Base-by-base conservation (phyloP, 1,284 basidiomycete species). In the Kalmanozyma brasiliensis region DNA sequence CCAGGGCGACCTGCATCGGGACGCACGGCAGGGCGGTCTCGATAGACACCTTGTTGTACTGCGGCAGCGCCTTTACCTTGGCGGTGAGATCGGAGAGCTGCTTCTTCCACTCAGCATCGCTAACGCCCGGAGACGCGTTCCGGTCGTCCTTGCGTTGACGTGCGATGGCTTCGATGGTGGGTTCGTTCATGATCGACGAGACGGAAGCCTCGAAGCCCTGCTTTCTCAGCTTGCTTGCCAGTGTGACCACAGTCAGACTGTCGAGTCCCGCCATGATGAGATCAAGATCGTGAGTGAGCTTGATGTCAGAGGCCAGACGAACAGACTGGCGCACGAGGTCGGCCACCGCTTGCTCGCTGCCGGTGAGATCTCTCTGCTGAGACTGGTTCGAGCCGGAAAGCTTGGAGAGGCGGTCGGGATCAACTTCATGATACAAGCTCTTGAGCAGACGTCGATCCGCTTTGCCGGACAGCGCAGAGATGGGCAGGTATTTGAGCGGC, bases 181-280 rank as follows among this genome's bases (percentile, higher is more conserved):
- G 62, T 2, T 62, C 53, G 22, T 60, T 52, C 55, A 80, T 63
- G 16, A 78, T 52, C 14, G 55, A 40, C 4, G 69, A 51, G 16
- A 73, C 67, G 16, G 61, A 56, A 13, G 63, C 61, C 8, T 60
- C 19, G 24, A 57, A 41, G 17, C 66, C 66, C 4, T 40, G 41
- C 44, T 68, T 62, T 8, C 60, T 44, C 44, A 80, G 63, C 51
- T 64, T 61, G 23, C 59, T 59, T 6, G 63, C 59, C 30, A 80
- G 56, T 2, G 70, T 65, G 17, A 80, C 73, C 14, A 77, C 76
- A 6, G 60, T 62, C 38, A 80, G 56, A 36, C 77, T 79, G 49
- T 80, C 78, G 35, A 80, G 52, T 3, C 78, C 78, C 0, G 70
- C 46, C 38, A 70, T 64, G 60, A 78, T 75, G 22, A 80, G 66